A percentile compares a stretch with the other conserved stretches of the same genome.
phyloP scores from a whole-genome alignment of 2,329 filamentous ascomycete species.

The Penicillium sp. region DNA sequence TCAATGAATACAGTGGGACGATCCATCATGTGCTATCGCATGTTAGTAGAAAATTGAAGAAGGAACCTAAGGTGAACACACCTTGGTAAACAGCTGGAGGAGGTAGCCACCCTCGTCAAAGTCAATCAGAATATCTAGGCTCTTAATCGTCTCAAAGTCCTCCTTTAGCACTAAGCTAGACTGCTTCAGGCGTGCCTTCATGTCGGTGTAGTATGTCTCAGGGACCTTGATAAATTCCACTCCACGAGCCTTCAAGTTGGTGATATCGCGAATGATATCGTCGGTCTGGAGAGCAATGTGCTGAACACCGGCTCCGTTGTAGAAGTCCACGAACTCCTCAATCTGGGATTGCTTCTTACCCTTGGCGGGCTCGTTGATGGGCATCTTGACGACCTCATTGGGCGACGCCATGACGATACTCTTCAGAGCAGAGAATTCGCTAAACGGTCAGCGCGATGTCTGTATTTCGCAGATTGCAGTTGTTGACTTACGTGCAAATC shows the following conservation, averaged over 20 bases:
- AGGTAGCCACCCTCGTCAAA: constrained; percentile 91
- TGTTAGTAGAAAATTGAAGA: constrained; percentile 1
- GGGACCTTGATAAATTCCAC: constrained; percentile 92
- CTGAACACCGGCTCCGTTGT: constrained; percentile 83
- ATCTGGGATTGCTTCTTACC: constrained; percentile 93
- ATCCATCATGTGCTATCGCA: constrained; percentile 70
- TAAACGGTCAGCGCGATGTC: constrained; percentile 3
- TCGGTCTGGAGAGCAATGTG: constrained; percentile 82
- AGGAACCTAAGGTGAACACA: constrained; percentile 16
- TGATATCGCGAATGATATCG: constrained; percentile 73
- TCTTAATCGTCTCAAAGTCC: constrained; percentile 71
- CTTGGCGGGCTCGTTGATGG: constrained; percentile 89
- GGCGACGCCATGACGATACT: constrained; percentile 85
- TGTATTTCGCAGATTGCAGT: neutral
- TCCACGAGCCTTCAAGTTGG: constrained; percentile 74
- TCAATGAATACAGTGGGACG: constrained; percentile 93
- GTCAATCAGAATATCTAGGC: constrained; percentile 84
- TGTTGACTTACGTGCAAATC: constrained; percentile 61
- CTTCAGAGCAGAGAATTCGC: constrained; percentile 80
- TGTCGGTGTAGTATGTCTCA: constrained; percentile 74
- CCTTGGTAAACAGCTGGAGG: constrained; percentile 68
- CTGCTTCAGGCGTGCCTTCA: constrained; percentile 67
- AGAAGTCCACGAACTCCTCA: constrained; percentile 88
- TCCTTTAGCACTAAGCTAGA: constrained; percentile 61
- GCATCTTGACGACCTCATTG: constrained; percentile 90